Conservation (phyloP, 2,329 filamentous ascomycete genomes). For the Passalora sequoiae region DNA sequence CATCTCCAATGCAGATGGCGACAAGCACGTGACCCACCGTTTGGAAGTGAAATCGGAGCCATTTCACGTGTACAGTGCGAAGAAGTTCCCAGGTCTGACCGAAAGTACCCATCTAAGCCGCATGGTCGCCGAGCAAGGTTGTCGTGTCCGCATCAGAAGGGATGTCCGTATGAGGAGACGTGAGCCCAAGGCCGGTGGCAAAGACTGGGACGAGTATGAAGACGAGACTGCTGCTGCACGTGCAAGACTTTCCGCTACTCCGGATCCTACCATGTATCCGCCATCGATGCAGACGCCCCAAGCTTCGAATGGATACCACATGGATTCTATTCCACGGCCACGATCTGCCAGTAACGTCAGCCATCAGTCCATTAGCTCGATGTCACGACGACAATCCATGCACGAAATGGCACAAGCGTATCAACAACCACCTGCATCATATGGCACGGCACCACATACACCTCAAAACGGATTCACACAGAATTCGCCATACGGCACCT, state of each 20-base stretch:
- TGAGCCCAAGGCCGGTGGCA: conserved; percentile 60
- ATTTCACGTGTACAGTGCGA: conserved; percentile 90
- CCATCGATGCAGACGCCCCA: too few relatives aligned
- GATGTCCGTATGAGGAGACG: conserved; percentile 89
- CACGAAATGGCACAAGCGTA: conserved; percentile 43
- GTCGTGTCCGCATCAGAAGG: conserved; percentile 88
- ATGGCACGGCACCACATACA: conserved; percentile 38
- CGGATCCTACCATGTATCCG: conserved; percentile 23
- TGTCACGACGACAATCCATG: conserved; percentile 40
- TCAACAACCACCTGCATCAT: conserved; percentile 35
- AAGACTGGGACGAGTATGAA: conserved; percentile 64
- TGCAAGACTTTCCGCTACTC: conserved; percentile 40
- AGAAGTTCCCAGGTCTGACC: conserved; percentile 93
- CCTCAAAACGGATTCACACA: conserved; percentile 36
- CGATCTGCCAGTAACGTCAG: conserved; percentile 37
- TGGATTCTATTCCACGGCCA: conserved; percentile 34
- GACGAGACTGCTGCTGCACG: conserved; percentile 48
- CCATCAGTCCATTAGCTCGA: conserved; percentile 28
- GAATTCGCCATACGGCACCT: conserved; percentile 35
- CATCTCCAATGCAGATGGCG: conserved; percentile 39
- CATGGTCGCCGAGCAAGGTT: conserved; percentile 91
- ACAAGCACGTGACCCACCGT: conserved; percentile 69
- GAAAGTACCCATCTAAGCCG: conserved; percentile 86
- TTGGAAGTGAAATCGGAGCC: conserved; percentile 83
- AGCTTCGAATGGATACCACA: conserved; percentile 26